Base-by-base conservation (phyloP, 306 rosid species). In the Cucurbita ficifolia region DNA sequence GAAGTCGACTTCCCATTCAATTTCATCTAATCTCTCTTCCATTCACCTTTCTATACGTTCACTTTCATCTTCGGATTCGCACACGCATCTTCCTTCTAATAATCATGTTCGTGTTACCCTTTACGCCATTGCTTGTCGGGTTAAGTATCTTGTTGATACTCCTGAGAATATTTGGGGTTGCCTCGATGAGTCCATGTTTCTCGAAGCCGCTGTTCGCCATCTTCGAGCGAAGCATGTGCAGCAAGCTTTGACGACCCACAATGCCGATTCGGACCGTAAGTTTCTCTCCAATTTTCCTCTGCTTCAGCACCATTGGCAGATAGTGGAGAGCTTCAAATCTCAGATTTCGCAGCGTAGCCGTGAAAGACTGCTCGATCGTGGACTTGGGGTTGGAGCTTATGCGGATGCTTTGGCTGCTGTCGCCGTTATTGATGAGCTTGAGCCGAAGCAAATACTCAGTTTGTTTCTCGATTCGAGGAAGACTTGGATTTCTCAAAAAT, bases 241-340 rank as follows among this genome's bases (percentile, higher is more conserved):
- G 65, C 80, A 67, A 21, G 80, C 77, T 4, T 70, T 75, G 17
- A 57, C 55, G 12, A 65, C 72, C 18, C 75, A 73, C 14, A 67
- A 70, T 64, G 65, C 58, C 2, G 79, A 78, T 59, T 77, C 78
- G 12, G 85, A 79, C 36, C 78, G 77, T 49, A 86, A 77, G 79
- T 76, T 91, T 63, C 81, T 90, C 80, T 80, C 95, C 29, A 88
- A 84, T 71, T 92, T 90, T 57, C 89, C 96, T 17, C 81, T 94
- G 48, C 99, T 94, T 2, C 97, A 94, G 84, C 99, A 91, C 55
- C 99, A 94, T 57, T 94, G 97, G 97, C 99, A 94, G 87, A 91
- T 94, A 38, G 99, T 94, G 8, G 96, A 94, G 81, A 89, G 94
- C 83, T 90, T 94, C 82, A 87, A 85, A 67, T 72, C 81, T 33